Conservation (phyloP, 2,329 filamentous ascomycete genomes). For the Nannizziopsis arthrosporioides region DNA sequence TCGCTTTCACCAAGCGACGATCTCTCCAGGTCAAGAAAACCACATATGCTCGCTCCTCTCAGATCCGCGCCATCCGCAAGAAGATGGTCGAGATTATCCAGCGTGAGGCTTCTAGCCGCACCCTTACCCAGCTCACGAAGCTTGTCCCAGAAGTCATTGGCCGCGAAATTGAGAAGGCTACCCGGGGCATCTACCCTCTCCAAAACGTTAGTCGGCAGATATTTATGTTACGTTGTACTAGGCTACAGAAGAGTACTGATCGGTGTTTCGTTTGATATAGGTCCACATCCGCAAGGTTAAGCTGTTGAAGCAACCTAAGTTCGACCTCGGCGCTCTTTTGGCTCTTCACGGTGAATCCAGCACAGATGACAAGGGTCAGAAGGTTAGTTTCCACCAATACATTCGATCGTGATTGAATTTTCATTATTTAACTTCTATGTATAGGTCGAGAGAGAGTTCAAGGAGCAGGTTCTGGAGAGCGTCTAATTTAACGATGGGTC, state of each 20-base stretch:
- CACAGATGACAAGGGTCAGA: slow-evolving; percentile 92
- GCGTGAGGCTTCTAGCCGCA: slow-evolving; percentile 89
- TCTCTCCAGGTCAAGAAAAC: slow-evolving; percentile 99
- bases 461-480: slow-evolving; percentile 87
- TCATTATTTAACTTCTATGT: background rate
- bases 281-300: slow-evolving; percentile 99
- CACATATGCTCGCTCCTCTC: slow-evolving; percentile 91
- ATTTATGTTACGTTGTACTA: background rate
- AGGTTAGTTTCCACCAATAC: slow-evolving; percentile 46
- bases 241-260: slow-evolving; percentile 10
- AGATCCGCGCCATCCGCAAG: slow-evolving; percentile 95
- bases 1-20: slow-evolving; percentile 97
- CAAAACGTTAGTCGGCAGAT: slow-evolving; percentile 64
- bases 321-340: slow-evolving; percentile 93
- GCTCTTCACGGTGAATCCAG: slow-evolving; percentile 94
- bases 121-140: slow-evolving; percentile 92
- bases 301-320: slow-evolving; percentile 97
- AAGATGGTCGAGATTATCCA: slow-evolving; percentile 99
- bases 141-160: slow-evolving; percentile 99
- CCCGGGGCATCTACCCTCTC: slow-evolving; percentile 98
- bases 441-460: slow-evolving; percentile 77
- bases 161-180: slow-evolving; percentile 98
- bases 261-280: slow-evolving; percentile 36
- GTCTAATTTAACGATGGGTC: slow-evolving; percentile 53
- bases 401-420: slow-evolving; percentile 4